phyloP scores from a whole-genome alignment of 306 rosid genomes.

The Prunus dulcis region DNA sequence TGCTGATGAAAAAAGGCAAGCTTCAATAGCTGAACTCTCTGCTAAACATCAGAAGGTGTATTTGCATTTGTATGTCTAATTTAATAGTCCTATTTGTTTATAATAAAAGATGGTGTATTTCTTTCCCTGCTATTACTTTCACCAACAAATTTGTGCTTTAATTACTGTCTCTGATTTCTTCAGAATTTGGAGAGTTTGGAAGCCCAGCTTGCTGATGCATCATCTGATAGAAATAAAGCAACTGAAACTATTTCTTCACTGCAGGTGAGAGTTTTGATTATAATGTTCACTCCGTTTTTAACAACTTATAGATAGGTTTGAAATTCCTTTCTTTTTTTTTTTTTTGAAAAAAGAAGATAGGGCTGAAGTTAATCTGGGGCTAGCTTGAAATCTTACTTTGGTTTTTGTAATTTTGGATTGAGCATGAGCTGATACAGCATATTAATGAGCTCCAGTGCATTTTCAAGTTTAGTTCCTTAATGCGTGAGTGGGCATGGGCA shows the following conservation, averaged over 20 bases:
- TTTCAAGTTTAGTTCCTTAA: not conserved
- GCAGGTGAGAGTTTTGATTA: slow-evolving; percentile 56
- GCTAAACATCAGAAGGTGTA: slow-evolving; percentile 89
- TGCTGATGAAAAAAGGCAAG: slow-evolving; percentile 87
- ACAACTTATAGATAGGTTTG: not conserved
- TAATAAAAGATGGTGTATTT: not conserved
- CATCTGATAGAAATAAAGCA: slow-evolving; percentile 84
- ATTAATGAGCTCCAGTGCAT: not conserved
- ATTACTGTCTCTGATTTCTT: slow-evolving; percentile 27
- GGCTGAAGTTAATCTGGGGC: not conserved
- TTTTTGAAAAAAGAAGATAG: too few species aligned
- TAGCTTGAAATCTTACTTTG: not conserved
- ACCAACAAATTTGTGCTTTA: slow-evolving; percentile 2
- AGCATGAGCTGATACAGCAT: slow-evolving; percentile 2
- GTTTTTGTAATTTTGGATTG: not conserved
- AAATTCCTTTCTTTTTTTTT: not conserved
- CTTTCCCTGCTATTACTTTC: not conserved
- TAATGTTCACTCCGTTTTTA: slow-evolving; percentile 13
- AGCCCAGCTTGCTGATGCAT: slow-evolving; percentile 90
- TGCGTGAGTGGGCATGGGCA: not conserved
- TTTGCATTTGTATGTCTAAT: slow-evolving; percentile 11
- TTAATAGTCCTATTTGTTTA: not conserved
- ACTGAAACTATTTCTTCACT: slow-evolving; percentile 81
- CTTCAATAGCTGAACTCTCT: slow-evolving; percentile 79
- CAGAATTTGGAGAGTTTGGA: slow-evolving; percentile 90